Conservation (phyloP, 805 yeast species). For the Blastobotrys robertii region DNA sequence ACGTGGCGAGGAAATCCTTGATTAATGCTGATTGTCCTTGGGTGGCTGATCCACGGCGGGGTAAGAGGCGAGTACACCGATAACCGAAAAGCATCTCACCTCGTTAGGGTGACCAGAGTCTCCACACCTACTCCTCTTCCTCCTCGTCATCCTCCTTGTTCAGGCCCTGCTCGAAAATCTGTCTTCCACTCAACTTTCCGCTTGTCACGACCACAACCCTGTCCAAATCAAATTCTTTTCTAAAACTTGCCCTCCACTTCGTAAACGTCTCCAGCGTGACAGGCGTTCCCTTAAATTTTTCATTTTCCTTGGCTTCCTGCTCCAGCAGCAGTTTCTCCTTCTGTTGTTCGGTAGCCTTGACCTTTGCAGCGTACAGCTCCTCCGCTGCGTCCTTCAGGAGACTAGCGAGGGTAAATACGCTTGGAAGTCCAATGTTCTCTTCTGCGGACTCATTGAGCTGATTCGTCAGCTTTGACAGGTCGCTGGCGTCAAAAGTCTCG, state of each 20-base stretch:
- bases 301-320: conserved; percentile 75
- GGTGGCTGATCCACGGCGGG: too few species aligned
- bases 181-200: conserved; percentile 78
- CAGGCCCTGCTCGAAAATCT: conserved; percentile 83
- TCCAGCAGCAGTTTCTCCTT: conserved; percentile 50
- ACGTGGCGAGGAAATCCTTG: too few species aligned
- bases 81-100: too few species aligned
- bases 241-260: conserved; percentile 64
- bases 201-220: conserved; percentile 41
- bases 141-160: conserved; percentile 59
- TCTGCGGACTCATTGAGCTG: conserved; percentile 39
- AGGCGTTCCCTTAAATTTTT: conserved; percentile 82
- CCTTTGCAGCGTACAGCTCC: conserved; percentile 46
- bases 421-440: conserved; percentile 83
- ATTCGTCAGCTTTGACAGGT: conserved; percentile 17
- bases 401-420: conserved; percentile 70
- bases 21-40: too few species aligned
- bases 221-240: conserved; percentile 65
- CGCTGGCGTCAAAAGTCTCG: conserved; percentile 36
- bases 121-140: conserved; percentile 28
- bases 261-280: conserved; percentile 71
- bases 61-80: too few species aligned
- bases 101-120: too few species aligned
- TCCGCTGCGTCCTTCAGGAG: conserved; percentile 78
- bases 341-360: conserved; percentile 42